Evolutionary conservation across 805 yeast species (phyloP), one percentile per base, ranked within the genome.

Genomic region (Pichia phayaonensis): DNA sequence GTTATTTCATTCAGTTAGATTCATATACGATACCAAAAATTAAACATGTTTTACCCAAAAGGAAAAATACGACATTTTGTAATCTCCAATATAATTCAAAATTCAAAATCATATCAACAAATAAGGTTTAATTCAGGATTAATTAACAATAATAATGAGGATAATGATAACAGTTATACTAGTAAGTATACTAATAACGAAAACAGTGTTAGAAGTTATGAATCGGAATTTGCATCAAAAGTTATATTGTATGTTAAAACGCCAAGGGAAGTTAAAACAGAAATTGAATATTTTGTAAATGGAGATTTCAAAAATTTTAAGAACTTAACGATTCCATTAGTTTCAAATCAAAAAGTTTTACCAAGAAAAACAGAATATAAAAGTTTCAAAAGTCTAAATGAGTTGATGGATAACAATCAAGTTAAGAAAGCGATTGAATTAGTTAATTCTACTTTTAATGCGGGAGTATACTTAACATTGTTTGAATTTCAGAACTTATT

Each of bases 401-500:
- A 43, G 21, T 26, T 46, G 3, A 26, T 50, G 16, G 27, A 44
- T 18, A 39, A 48, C 16, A 54, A 48, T 4, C 31, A 48, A 22
- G 24, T 54, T 11, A 48, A 41, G 18, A 42, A 51, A 21, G 51
- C 51, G 2, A 34, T 51, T 38, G 36, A 40, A 8, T 13, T 53
- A 3, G 52, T 61, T 8, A 36, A 42, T 7, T 22, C 45, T 2
- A 45, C 47, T 3, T 52, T 45, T 21, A 20, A 39, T 3, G 15
- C 42, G 3, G 58, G 54, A 1, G 48, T 21, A 0, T 52, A 26
- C 42, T 42, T 63, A 31, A 56, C 61, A 2, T 59, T 61, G 2
- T 26, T 27, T 3, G 67, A 65, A 54, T 55, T 62, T 34, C 59
- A 61, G 40, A 51, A 55, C 24, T 44, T 62, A n/a, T 41, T 64